Conservation (phyloP, 2,329 filamentous ascomycete genomes). For the Fusarium sp. region DNA sequence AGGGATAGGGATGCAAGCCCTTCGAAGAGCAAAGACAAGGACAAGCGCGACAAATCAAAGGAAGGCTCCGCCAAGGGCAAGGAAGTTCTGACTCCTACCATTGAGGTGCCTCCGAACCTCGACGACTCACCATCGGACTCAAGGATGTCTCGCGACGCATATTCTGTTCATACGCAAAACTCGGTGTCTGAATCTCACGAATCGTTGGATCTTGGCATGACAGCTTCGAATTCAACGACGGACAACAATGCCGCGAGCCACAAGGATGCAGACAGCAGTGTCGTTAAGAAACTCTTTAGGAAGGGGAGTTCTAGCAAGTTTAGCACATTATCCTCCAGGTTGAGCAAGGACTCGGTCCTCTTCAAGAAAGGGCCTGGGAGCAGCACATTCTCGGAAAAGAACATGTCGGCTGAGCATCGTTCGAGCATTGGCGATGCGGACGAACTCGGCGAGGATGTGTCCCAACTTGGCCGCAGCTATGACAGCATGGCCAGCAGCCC, state of each 20-base stretch:
- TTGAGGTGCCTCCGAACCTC: constrained; percentile 51
- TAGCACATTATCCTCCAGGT: constrained; percentile 64
- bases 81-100: constrained; percentile 52
- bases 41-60: constrained; percentile 49
- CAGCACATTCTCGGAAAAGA: constrained; percentile 67
- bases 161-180: constrained; percentile 67
- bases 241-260: constrained; percentile 59
- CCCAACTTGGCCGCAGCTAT: constrained; percentile 60
- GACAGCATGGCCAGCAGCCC: constrained; percentile 69
- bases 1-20: constrained; percentile 52
- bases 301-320: constrained; percentile 75
- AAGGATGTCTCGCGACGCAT: constrained; percentile 66
- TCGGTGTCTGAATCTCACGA: constrained; percentile 71
- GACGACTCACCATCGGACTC: constrained; percentile 64
- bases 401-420: constrained; percentile 63
- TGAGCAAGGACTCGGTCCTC: constrained; percentile 64
- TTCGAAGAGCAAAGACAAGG: constrained; percentile 51
- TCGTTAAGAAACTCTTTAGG: constrained; percentile 69
- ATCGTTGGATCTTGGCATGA: constrained; percentile 65
- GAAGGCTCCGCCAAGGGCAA: constrained; percentile 54
- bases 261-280: constrained; percentile 68
- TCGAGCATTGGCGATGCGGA: constrained; percentile 69
- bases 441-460: constrained; percentile 60
- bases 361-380: constrained; percentile 71
- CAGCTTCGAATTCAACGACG: constrained; percentile 66